Base-by-base conservation (phyloP, 179 eudicot species). In the Actinidia polygama region DNA sequence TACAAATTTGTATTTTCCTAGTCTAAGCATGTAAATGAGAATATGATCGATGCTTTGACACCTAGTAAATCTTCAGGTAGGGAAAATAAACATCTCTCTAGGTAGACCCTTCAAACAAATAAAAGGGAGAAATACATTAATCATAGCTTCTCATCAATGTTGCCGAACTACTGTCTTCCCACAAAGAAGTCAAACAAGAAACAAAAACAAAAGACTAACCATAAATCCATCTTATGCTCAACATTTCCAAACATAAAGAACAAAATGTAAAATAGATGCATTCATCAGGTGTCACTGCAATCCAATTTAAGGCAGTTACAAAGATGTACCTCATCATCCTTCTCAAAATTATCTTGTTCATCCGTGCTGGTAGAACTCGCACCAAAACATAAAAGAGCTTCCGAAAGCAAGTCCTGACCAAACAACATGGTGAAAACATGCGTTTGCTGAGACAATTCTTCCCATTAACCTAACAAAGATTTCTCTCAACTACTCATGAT, bases 321-420 rank as follows among this genome's bases (percentile, higher is more conserved):
- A 74, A 4, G 12, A 40, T 47, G 46, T 87, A 93, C 94, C 95
- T 92, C 91, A 68, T 91, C 90, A 72, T 89, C 84, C 44, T 81
- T 77, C 46, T 86, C 85, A 71, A 78, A 71, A 75, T 83, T 85
- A 53, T 91, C 93, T 47, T 89, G 89, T 77, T 92, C 95, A 88
- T 94, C 98, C 82, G 89, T 84, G 77, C 94, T 92, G 84, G 93
- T 89, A 49, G 99, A 96, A 80, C 87, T 90, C 26, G 99, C 99
- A 81, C 99, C 99, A 82, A 94, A 96, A 84, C 94, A 84, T 82
- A 96, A 79, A 76, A 96, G 98, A 77, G 97, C 90, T 91, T 96
- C 99, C 4, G 97, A 89, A 71, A 96, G 89, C 79, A 85, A 62
- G 76, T 91, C 99, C 99, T 96, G 85, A 82, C 50, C 44, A 80